A percentile compares a stretch with the other conserved stretches of the same genome.
Conservation (phyloP, 1,284 basidiomycete species). For the Agroathelia rolfsii region DNA sequence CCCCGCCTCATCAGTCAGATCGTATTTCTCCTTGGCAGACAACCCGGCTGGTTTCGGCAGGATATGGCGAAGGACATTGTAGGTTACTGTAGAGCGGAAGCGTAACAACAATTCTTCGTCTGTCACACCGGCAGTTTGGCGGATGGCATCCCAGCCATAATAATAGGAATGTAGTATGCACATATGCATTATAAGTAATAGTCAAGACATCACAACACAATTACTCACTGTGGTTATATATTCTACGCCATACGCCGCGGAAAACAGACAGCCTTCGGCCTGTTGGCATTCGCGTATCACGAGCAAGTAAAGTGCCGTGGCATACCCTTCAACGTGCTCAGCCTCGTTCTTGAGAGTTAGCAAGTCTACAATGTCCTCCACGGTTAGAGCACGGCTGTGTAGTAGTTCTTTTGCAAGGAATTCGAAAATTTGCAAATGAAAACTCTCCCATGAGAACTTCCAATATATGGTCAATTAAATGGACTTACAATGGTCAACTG, state of each 20-base stretch:
- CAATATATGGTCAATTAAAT: no score
- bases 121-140: slow-evolving; percentile 55
- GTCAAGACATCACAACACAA: slow-evolving; percentile 21
- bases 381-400: slow-evolving; percentile 55
- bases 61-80: slow-evolving; percentile 43
- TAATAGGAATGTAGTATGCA: slow-evolving; percentile 5
- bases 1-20: slow-evolving; percentile 43
- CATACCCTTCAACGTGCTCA: slow-evolving; percentile 46
- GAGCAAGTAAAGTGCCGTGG: slow-evolving; percentile 52
- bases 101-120: slow-evolving; percentile 62
- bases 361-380: slow-evolving; percentile 63
- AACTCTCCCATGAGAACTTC: slow-evolving; percentile 2
- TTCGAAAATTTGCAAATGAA: slow-evolving; percentile 49
- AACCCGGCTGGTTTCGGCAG: slow-evolving; percentile 26
- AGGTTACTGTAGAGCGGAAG: slow-evolving; percentile 62
- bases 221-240: slow-evolving; percentile 84
- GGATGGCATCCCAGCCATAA: slow-evolving; percentile 61
- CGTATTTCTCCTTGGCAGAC: slow-evolving; percentile 36
- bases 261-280: slow-evolving; percentile 61
- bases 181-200: slow-evolving; percentile 3
- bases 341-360: slow-evolving; percentile 64
- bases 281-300: no score
- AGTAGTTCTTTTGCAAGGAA: slow-evolving; percentile 53
- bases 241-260: slow-evolving; percentile 74
- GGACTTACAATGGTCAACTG: no score